Evolutionary conservation across 352 stramenopile species (phyloP), one percentile per base, ranked within the genome.

Genomic region (Phytophthora pisi): DNA sequence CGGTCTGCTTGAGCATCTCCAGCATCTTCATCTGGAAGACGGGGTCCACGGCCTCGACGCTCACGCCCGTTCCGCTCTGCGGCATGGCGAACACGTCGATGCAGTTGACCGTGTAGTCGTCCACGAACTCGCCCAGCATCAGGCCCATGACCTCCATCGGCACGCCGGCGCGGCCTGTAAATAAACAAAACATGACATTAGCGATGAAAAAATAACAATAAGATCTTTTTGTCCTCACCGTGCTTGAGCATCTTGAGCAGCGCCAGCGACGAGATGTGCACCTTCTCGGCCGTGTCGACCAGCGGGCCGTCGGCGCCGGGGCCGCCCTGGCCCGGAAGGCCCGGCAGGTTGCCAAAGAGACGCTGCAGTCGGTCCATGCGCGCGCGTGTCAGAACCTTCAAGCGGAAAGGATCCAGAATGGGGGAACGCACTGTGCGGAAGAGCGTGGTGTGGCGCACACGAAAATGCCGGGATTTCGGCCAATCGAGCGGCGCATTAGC

Each of bases 81-180:
- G 98, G 98, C 98, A 99, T 99, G 57, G 97, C 97, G 79, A 99
- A 99, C 45, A 99, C 98, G 78, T 99, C 98, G 43, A 99, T 98
- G 79, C 98, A 99, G 74, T 99, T 98, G 51, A 99, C 98, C 26
- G 97, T 99, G 82, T 99, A 99, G 77, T 99, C 98, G 70, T 99
- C 97, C 20, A 99, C 97, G 75, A 99, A 99, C 77, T 99, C 95
- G 46, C 98, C 98, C 30, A 99, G 90, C 98, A 99, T 99, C n/a
- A 99, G 84, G 2, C 98, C 98, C 98, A 99, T 99, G 15, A 99
- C 98, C 84, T 99, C 98, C 97, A 99, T 99, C n/a, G 98, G 98
- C 42, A 99, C 97, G 42, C 98, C 98, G 8, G 98, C 97, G 15
- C 98, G 96, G 23, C 84, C 84, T 92, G 54, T 16, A 18, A 20